Evolutionary conservation across 164 flowering plant genomes (phyloP).

Genomic region (Vitis riparia): DNA sequence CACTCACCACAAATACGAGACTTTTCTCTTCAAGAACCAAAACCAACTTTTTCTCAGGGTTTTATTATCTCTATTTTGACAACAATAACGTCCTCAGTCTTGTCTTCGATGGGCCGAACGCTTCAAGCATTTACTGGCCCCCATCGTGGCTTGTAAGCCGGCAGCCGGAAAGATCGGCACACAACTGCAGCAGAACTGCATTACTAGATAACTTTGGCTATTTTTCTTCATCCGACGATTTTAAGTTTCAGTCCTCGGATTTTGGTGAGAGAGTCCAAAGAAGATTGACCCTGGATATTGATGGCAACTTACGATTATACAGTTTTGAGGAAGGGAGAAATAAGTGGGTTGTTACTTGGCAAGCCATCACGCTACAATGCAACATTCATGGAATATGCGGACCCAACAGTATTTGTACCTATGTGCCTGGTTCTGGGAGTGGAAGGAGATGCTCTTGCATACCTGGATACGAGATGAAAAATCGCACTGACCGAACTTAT

Average conservation of each 20-base stretch:
- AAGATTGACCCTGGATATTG: slow-evolving; percentile 27
- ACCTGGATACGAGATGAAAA: slow-evolving; percentile 17
- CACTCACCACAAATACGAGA: slow-evolving; percentile 8
- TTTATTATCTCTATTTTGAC: slow-evolving; percentile 37
- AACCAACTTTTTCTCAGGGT: slow-evolving; percentile 32
- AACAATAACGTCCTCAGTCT: slow-evolving; percentile 36
- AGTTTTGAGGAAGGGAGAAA: neutral
- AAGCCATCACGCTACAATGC: slow-evolving; percentile 17
- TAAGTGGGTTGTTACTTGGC: slow-evolving; percentile 25
- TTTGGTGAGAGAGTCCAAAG: slow-evolving; percentile 9
- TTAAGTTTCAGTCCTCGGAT: slow-evolving; percentile 11
- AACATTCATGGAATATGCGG: slow-evolving; percentile 29
- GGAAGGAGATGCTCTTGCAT: slow-evolving; percentile 26
- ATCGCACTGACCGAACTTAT: slow-evolving; percentile 19
- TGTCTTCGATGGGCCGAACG: slow-evolving; percentile 13
- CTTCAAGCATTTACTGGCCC: slow-evolving; percentile 38
- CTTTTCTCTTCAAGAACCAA: slow-evolving; percentile 31
- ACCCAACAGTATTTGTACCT: slow-evolving; percentile 22
- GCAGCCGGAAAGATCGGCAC: slow-evolving; percentile 11
- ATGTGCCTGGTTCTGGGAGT: neutral
- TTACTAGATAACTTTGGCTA: slow-evolving; percentile 16
- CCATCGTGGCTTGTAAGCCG: neutral
- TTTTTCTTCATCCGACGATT: slow-evolving; percentile 22
- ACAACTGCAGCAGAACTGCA: slow-evolving; percentile 25
- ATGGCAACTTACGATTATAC: slow-evolving; percentile 30